A percentile compares a stretch with the other conserved stretches of the same genome.
phyloP scores from a whole-genome alignment of 2,329 filamentous ascomycete genomes.

The Trichoderma sp. region DNA sequence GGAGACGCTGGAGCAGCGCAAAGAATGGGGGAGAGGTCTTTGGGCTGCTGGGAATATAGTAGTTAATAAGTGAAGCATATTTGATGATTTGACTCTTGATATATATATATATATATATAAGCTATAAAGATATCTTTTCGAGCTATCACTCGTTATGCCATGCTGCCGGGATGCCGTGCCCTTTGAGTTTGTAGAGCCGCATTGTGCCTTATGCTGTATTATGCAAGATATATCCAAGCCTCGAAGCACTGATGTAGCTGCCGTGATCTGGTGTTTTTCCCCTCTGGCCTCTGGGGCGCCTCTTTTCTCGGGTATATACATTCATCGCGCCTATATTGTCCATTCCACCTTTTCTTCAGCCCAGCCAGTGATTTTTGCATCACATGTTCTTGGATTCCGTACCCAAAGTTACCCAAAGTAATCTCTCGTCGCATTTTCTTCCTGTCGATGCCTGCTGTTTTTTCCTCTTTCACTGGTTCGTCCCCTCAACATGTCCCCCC shows the following conservation, averaged over 20 bases:
- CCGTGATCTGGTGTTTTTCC: background rate
- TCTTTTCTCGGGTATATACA: background rate
- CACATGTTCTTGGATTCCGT: background rate
- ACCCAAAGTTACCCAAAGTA: no score
- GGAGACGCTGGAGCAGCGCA: background rate
- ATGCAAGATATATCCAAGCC: background rate
- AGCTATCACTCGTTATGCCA: background rate
- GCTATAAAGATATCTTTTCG: conserved; percentile 8
- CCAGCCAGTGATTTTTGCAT: background rate
- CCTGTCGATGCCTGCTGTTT: background rate
- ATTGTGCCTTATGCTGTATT: background rate
- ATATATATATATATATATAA: conserved; percentile 21
- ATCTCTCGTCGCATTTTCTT: no score
- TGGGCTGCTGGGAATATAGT: conserved; percentile 15
- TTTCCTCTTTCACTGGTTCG: conserved; percentile 25
- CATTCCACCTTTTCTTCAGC: background rate
- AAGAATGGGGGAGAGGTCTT: background rate
- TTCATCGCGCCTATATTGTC: background rate
- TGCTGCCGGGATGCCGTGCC: background rate
- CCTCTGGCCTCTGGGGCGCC: background rate
- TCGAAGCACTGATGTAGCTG: background rate
- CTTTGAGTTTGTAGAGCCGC: background rate
- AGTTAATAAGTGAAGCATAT: conserved; percentile 20
- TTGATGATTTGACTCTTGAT: conserved; percentile 11
- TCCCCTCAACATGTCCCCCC: conserved; percentile 45